A percentile compares a stretch with the other conserved stretches of the same genome.
Conservation (phyloP, 1,139 yeast species). For the Saccharomyces hybrid region DNA sequence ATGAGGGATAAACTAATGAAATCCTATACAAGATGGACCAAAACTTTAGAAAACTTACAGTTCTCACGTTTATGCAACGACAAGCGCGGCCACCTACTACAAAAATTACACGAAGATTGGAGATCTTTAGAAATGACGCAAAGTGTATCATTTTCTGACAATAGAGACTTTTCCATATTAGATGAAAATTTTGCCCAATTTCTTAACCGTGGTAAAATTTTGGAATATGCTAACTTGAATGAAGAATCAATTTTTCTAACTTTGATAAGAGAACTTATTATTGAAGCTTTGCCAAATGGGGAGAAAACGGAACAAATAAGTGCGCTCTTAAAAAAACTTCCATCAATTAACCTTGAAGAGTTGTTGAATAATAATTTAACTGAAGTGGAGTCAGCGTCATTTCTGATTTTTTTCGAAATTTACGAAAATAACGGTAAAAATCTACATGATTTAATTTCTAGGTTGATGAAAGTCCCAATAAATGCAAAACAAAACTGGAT, state of each 20-base stretch:
- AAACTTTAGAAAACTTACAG: slow-evolving; percentile 17
- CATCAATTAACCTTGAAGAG: neutral
- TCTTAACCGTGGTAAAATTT: neutral
- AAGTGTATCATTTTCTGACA: slow-evolving; percentile 16
- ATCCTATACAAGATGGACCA: slow-evolving; percentile 22
- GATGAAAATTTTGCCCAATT: slow-evolving; percentile 3
- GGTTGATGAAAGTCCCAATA: slow-evolving; percentile 14
- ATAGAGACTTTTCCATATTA: slow-evolving; percentile 24
- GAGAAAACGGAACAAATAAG: slow-evolving; percentile 12
- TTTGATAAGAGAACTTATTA: slow-evolving; percentile 20
- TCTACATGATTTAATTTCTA: slow-evolving; percentile 6
- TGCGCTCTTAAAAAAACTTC: slow-evolving; percentile 1
- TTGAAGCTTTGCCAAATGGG: slow-evolving; percentile 16
- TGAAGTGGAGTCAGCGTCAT: slow-evolving; percentile 18
- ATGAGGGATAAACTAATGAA: slow-evolving; percentile 16
- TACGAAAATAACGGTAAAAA: slow-evolving; percentile 14
- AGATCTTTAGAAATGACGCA: slow-evolving; percentile 10
- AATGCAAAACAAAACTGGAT: neutral
- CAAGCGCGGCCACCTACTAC: slow-evolving; percentile 18
- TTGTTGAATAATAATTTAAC: slow-evolving; percentile 7
- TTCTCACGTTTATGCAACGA: slow-evolving; percentile 27
- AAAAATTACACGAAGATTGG: slow-evolving; percentile 13
- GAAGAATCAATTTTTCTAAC: slow-evolving; percentile 13
- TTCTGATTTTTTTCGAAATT: slow-evolving; percentile 15
- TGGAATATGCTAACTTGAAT: slow-evolving; percentile 14